Evolutionary conservation across 768 basidiomycete genomes (phyloP).

Genomic region (Scleroderma bovista): DNA sequence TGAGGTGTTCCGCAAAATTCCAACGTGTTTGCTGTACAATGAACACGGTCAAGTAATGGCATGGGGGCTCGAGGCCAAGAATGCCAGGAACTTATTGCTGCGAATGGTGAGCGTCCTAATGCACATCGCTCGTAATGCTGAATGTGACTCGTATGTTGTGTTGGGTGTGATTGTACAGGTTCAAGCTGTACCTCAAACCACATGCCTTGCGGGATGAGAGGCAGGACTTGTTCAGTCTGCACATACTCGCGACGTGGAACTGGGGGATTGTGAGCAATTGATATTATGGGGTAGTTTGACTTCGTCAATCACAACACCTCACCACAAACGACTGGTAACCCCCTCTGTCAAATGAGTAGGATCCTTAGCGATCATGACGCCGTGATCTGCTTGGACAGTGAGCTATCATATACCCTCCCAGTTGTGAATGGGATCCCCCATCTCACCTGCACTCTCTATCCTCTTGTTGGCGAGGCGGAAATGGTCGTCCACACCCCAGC

Average conservation of each 20-base stretch:
- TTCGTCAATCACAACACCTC: too few relatives aligned
- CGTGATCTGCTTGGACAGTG: too few relatives aligned
- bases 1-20: constrained; percentile 83
- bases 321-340: too few relatives aligned
- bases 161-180: constrained; percentile 36
- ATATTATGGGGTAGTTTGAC: too few relatives aligned
- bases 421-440: too few relatives aligned
- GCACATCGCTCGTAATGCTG: background rate
- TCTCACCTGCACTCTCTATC: too few relatives aligned
- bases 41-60: constrained; percentile 66
- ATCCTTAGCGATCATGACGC: too few relatives aligned
- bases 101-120: constrained; percentile 38
- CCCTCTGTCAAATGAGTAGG: too few relatives aligned
- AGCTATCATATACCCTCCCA: too few relatives aligned
- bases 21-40: constrained; percentile 82
- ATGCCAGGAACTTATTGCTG: constrained; percentile 60
- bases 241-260: constrained; percentile 62
- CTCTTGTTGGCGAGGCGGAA: too few relatives aligned
- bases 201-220: constrained; percentile 67
- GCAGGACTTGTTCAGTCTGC: constrained; percentile 76
- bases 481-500: too few relatives aligned
- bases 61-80: constrained; percentile 88
- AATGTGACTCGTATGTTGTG: background rate
- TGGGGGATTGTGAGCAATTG: too few relatives aligned
- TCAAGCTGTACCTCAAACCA: constrained; percentile 85